phyloP scores from a whole-genome alignment of 2,329 filamentous ascomycete genomes.

The Arthrinium phaeospermum region DNA sequence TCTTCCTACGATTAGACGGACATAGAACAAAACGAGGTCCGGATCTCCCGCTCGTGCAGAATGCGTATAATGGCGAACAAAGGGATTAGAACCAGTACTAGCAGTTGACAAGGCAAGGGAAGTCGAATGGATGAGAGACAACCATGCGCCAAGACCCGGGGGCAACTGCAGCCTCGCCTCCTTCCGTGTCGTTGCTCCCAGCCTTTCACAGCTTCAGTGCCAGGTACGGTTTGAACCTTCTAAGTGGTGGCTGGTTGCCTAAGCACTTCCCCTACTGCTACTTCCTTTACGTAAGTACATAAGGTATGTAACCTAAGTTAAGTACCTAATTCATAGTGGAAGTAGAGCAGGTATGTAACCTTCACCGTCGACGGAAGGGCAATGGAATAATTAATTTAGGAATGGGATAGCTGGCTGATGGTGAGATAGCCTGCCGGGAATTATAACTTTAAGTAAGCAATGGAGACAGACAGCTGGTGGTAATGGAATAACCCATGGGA shows the following conservation, averaged over 20 bases:
- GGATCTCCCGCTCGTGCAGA: not conserved
- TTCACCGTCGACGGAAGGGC: not conserved
- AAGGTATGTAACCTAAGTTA: not conserved
- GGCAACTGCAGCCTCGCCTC: constrained; percentile 1
- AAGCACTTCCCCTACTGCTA: not conserved
- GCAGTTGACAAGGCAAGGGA: not conserved
- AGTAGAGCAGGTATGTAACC: not conserved
- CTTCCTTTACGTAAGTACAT: not conserved
- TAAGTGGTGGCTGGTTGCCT: not conserved
- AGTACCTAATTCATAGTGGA: not conserved
- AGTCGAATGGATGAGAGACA: not conserved
- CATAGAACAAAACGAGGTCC: not conserved
- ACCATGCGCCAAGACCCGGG: not conserved
- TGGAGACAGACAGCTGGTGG: not conserved
- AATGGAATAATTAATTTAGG: not conserved
- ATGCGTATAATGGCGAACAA: not conserved
- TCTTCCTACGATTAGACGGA: not conserved
- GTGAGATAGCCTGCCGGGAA: not conserved
- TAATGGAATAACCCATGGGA: not conserved
- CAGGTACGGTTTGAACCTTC: not conserved
- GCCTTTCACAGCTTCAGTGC: not conserved
- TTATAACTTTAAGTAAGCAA: too few species aligned
- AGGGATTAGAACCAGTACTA: not conserved
- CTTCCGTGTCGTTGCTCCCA: not conserved
- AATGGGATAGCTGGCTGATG: not conserved